phyloP scores from a whole-genome alignment of 208 protist species.

The Endotrypanum monterogeii region DNA sequence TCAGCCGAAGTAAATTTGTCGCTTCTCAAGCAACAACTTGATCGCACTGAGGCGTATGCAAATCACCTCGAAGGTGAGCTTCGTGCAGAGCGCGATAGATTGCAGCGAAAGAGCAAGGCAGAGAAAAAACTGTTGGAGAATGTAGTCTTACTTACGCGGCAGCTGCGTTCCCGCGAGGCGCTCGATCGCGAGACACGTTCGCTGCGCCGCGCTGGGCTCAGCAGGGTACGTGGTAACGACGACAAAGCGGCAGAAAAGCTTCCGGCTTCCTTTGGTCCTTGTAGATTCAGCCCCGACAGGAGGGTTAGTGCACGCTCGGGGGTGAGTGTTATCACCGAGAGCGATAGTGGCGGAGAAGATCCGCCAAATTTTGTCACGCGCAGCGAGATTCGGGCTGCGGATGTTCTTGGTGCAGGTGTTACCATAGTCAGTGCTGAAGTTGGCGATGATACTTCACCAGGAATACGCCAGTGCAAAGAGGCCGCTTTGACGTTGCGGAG shows the following conservation, averaged over 20 bases:
- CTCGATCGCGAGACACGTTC: constrained; percentile 30
- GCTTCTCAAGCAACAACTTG: constrained; percentile 12
- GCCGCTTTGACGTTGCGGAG: constrained; percentile 14
- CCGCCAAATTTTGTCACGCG: not conserved
- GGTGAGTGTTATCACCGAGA: not conserved
- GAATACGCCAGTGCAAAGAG: constrained; percentile 17
- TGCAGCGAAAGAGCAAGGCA: constrained; percentile 28
- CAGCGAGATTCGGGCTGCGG: not conserved
- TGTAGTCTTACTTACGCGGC: constrained; percentile 37
- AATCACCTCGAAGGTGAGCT: constrained; percentile 39
- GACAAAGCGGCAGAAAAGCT: not conserved
- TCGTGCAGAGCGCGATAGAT: constrained; percentile 33
- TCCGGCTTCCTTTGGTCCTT: not conserved
- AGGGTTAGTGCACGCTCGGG: not conserved
- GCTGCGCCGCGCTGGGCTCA: constrained; percentile 29
- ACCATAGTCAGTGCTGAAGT: not conserved
- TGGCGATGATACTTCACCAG: not conserved
- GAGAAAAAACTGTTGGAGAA: constrained; percentile 56
- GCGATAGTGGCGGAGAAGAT: not conserved
- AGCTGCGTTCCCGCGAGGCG: constrained; percentile 45
- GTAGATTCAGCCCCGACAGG: not conserved
- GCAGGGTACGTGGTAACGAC: constrained; percentile 12
- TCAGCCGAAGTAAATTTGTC: constrained; percentile 10
- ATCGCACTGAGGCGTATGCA: constrained; percentile 17
- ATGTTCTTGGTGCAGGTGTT: not conserved